These are phyloP conservation scores for Senna siamea DNA, from an alignment of 306 rosid species.

Conservation along the genomic window DNA sequence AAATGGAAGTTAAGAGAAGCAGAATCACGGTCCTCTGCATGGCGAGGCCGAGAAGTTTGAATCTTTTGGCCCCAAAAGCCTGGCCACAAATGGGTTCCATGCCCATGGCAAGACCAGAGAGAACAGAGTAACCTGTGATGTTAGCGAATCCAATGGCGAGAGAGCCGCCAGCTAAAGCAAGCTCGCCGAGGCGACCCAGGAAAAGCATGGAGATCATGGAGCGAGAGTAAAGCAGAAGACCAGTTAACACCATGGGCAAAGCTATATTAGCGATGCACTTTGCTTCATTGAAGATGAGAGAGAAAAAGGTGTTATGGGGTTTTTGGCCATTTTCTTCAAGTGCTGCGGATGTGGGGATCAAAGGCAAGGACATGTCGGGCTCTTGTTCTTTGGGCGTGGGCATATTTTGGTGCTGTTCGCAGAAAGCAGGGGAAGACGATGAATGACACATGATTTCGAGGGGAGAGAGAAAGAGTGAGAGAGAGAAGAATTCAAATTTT, in stretches of 20 bases:
- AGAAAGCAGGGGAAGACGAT: conserved; percentile 35
- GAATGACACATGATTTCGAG: conserved; percentile 44
- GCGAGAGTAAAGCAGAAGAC: conserved; percentile 73
- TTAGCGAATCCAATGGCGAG: conserved; percentile 90
- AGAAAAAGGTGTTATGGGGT: conserved; percentile 31
- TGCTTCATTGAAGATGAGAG: conserved; percentile 53
- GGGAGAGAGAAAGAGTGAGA: neutral
- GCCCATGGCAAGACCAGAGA: conserved; percentile 91
- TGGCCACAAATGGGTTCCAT: conserved; percentile 98
- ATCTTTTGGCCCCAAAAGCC: conserved; percentile 86
- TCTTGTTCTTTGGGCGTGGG: conserved; percentile 26
- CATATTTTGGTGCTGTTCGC: conserved; percentile 33
- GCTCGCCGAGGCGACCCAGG: conserved; percentile 76
- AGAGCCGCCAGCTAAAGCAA: conserved; percentile 84
- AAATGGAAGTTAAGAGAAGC: conserved; percentile 64
- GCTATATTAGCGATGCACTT: conserved; percentile 54
- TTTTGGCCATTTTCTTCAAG: conserved; percentile 20
- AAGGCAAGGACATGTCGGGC: conserved; percentile 41
- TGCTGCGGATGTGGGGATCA: conserved; percentile 60
- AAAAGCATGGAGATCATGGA: conserved; percentile 91
- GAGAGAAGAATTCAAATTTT: too few species aligned
- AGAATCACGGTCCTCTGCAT: conserved; percentile 72
- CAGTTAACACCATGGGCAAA: conserved; percentile 78
- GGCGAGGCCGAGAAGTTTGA: conserved; percentile 74
- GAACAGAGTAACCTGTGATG: conserved; percentile 84